phyloP scores from a whole-genome alignment of 2,329 filamentous ascomycete genomes.

The Sporothrix dimorphospora region DNA sequence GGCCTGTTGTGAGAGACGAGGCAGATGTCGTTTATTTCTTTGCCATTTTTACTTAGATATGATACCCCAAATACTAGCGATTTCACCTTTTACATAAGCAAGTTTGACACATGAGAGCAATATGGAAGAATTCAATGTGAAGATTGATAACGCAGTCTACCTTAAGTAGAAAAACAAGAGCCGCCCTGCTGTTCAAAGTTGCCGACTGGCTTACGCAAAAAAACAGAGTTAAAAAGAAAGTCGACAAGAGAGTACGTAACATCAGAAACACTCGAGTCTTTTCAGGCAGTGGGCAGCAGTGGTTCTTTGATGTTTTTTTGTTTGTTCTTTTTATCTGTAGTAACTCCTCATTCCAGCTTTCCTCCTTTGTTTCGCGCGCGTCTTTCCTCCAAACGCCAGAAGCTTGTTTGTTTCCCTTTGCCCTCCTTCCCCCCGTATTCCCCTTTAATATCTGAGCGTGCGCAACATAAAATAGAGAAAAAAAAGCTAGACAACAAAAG shows the following conservation, averaged over 20 bases:
- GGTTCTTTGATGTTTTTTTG: slow-evolving; percentile 14
- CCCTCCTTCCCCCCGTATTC: neutral
- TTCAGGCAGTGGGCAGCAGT: neutral
- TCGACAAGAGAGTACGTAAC: too few relatives aligned
- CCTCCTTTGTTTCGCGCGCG: neutral
- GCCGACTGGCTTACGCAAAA: too few relatives aligned
- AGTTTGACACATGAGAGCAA: neutral
- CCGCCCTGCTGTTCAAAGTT: too few relatives aligned
- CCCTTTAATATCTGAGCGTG: neutral
- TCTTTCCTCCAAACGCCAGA: slow-evolving; percentile 32
- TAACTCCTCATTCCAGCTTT: neutral
- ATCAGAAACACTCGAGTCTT: too few relatives aligned
- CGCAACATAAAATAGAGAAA: neutral
- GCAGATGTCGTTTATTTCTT: slow-evolving; percentile 27
- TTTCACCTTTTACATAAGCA: neutral
- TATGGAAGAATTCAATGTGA: neutral
- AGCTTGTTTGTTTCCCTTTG: slow-evolving; percentile 15
- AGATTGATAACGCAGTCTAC: too few relatives aligned
- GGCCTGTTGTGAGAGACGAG: slow-evolving; percentile 50
- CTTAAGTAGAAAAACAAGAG: too few relatives aligned
- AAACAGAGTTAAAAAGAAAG: too few relatives aligned
- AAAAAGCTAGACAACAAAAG: slow-evolving; percentile 1
- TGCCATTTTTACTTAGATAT: neutral
- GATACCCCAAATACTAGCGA: slow-evolving; percentile 29
- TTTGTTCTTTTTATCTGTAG: slow-evolving; percentile 7